Evolutionary conservation across 2,329 filamentous ascomycete species (phyloP).

Genomic region (Corynespora cassiicola): DNA sequence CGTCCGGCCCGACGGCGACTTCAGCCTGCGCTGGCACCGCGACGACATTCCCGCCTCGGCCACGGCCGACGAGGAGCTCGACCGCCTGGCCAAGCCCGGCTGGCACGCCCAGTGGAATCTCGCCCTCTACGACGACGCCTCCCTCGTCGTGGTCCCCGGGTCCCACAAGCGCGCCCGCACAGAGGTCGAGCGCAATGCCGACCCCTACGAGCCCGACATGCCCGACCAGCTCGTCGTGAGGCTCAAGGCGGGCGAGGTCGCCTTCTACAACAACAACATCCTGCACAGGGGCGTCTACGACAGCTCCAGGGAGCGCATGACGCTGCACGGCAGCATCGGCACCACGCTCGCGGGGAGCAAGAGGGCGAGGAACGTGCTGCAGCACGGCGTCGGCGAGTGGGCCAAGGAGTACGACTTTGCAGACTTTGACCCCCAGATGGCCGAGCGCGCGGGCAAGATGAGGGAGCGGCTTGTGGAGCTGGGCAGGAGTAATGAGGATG

Average conservation of each 20-base stretch:
- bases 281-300: slow-evolving; percentile 75
- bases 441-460: slow-evolving; percentile 67
- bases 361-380: slow-evolving; percentile 74
- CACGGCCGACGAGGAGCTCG: slow-evolving; percentile 69
- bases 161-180: slow-evolving; percentile 77
- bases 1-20: slow-evolving; percentile 73
- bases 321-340: slow-evolving; percentile 75
- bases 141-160: slow-evolving; percentile 77
- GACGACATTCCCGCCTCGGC: slow-evolving; percentile 79
- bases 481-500: slow-evolving; percentile 65
- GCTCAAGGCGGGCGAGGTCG: slow-evolving; percentile 76
- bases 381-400: slow-evolving; percentile 75
- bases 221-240: slow-evolving; percentile 70
- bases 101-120: slow-evolving; percentile 89
- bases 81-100: slow-evolving; percentile 65
- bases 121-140: slow-evolving; percentile 74
- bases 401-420: slow-evolving; percentile 65
- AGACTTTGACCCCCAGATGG: slow-evolving; percentile 67
- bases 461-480: slow-evolving; percentile 66
- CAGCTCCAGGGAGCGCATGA: slow-evolving; percentile 66
- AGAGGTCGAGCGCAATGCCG: slow-evolving; percentile 70
- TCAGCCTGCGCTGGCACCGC: slow-evolving; percentile 82
- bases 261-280: slow-evolving; percentile 93
- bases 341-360: slow-evolving; percentile 61
- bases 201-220: slow-evolving; percentile 67